Conservation (phyloP, 495 filamentous ascomycete species). For the Staphylotrichum tortipilum region DNA sequence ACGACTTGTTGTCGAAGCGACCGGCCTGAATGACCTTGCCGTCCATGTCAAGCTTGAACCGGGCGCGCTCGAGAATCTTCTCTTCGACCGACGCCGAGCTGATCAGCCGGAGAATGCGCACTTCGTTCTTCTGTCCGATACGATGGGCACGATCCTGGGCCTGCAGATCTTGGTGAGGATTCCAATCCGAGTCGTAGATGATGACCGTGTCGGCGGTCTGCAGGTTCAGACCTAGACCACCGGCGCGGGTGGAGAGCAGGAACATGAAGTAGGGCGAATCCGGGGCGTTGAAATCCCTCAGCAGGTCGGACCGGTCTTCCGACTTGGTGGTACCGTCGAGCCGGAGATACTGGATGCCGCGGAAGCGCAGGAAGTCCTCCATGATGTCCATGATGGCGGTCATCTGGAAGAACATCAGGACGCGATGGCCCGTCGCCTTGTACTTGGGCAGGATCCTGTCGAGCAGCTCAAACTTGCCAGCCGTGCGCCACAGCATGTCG, state of each 20-base stretch:
- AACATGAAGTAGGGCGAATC: conserved; percentile 94
- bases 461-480: conserved; percentile 93
- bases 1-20: conserved; percentile 99
- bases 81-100: conserved; percentile 96
- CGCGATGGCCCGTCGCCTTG: conserved; percentile 76
- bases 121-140: conserved; percentile 99
- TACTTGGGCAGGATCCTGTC: conserved; percentile 93
- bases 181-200: conserved; percentile 99
- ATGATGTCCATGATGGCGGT: conserved; percentile 99
- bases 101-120: conserved; percentile 89
- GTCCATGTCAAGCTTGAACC: conserved; percentile 98
- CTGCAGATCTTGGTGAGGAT: conserved; percentile 97
- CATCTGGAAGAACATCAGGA: conserved; percentile 99
- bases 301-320: conserved; percentile 86
- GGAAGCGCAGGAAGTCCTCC: conserved; percentile 90
- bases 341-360: conserved; percentile 75
- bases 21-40: conserved; percentile 98
- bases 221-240: conserved; percentile 92
- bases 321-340: conserved; percentile 95
- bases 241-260: conserved; percentile 94
- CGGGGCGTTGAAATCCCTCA: conserved; percentile 82
- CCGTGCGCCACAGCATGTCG: conserved; percentile 89
- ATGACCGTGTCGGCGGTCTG: conserved; percentile 98
- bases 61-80: conserved; percentile 93
- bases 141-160: conserved; percentile 99